These are phyloP conservation scores for Agrocybe chaxingu DNA, from an alignment of 768 basidiomycete species.

Conservation along the genomic window DNA sequence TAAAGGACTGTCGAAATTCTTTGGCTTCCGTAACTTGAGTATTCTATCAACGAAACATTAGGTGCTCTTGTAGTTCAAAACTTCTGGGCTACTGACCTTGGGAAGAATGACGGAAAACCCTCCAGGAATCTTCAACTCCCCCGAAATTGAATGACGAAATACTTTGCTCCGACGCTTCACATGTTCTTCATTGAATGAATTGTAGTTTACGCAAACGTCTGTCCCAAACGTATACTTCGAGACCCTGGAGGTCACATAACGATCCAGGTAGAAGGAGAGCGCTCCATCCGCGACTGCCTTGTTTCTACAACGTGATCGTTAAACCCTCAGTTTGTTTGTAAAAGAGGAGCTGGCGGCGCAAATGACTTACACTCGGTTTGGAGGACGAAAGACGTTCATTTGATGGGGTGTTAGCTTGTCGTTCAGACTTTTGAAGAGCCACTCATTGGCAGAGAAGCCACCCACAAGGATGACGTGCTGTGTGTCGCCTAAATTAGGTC, in stretches of 20 bases:
- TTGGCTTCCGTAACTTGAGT: constrained; percentile 33
- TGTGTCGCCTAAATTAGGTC: no score
- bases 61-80: neutral
- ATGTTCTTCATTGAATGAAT: constrained; percentile 36
- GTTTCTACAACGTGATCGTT: constrained; percentile 6
- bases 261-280: constrained; percentile 20
- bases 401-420: constrained; percentile 30
- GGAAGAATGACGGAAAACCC: constrained; percentile 35
- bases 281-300: constrained; percentile 21
- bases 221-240: constrained; percentile 16
- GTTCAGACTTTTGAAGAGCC: constrained; percentile 41
- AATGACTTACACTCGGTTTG: constrained; percentile 45
- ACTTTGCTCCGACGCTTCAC: constrained; percentile 21
- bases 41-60: constrained; percentile 19
- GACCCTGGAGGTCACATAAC: constrained; percentile 19
- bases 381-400: constrained; percentile 43
- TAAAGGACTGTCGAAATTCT: constrained; percentile 26
- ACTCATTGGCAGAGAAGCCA: constrained; percentile 56
- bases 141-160: constrained; percentile 25
- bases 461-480: constrained; percentile 47
- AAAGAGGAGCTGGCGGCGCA: neutral
- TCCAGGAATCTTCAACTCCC: constrained; percentile 27
- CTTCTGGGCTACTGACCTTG: constrained; percentile 22
- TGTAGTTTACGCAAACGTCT: neutral
- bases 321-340: neutral